phyloP scores from a whole-genome alignment of 495 filamentous ascomycete species.

The Penicillium flavigenum region DNA sequence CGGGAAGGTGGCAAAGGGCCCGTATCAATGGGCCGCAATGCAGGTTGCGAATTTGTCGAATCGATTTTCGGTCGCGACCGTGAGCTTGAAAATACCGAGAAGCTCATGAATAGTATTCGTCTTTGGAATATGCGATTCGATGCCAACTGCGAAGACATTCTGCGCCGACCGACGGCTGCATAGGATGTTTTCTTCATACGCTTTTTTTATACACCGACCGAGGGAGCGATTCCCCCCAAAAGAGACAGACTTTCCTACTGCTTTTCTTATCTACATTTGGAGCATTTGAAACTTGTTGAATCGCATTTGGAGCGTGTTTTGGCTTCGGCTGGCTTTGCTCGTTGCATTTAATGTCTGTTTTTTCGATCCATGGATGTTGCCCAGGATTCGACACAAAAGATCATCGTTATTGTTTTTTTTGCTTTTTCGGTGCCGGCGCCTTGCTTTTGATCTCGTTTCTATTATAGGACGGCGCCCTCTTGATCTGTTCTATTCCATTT shows the following conservation, averaged over 20 bases:
- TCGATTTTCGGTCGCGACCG: conserved; percentile 93
- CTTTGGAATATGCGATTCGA: conserved; percentile 95
- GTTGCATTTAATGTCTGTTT: conserved; percentile 19
- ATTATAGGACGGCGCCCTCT: conserved; percentile 33
- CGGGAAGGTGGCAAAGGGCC: conserved; percentile 58
- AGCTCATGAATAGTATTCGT: conserved; percentile 88
- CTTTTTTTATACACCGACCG: neutral
- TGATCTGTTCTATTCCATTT: conserved; percentile 20
- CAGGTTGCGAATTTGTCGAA: conserved; percentile 94
- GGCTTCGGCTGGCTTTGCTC: conserved; percentile 31
- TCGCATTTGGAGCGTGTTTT: conserved; percentile 35
- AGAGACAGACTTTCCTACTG: conserved; percentile 12
- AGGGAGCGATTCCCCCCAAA: conserved; percentile 8
- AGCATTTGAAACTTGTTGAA: conserved; percentile 29
- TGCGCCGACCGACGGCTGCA: conserved; percentile 50
- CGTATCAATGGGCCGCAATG: conserved; percentile 84
- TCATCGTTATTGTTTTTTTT: conserved; percentile 19
- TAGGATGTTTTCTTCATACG: conserved; percentile 12
- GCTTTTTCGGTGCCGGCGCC: conserved; percentile 25
- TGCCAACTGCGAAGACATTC: conserved; percentile 91
- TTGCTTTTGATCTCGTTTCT: conserved; percentile 23
- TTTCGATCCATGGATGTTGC: conserved; percentile 15
- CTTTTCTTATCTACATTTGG: conserved; percentile 14
- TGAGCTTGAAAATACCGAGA: conserved; percentile 89
- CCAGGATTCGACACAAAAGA: conserved; percentile 26